Evolutionary conservation across 1,139 yeast genomes (phyloP).

Genomic region (Kurtzmaniella natalensis): DNA sequence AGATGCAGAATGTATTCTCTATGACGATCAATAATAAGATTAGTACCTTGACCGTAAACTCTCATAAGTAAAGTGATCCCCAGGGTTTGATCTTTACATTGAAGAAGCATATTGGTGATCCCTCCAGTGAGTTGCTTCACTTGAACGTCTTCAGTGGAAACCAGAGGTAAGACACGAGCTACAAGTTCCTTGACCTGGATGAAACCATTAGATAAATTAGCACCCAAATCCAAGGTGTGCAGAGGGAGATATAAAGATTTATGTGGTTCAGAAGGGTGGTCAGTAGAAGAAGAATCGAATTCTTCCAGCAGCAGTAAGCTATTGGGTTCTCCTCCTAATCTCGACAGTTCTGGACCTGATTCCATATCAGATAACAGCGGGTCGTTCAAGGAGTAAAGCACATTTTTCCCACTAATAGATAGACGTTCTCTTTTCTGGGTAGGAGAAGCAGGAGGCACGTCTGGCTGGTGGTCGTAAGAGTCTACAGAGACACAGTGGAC

Average conservation of each 20-base stretch:
- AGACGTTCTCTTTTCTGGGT: slow-evolving; percentile 6
- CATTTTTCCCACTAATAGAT: slow-evolving; percentile 29
- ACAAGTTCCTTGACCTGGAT: slow-evolving; percentile 31
- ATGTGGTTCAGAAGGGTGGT: slow-evolving; percentile 1
- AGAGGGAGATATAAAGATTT: slow-evolving; percentile 32
- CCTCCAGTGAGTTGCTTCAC: slow-evolving; percentile 63
- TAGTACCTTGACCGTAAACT: slow-evolving; percentile 75
- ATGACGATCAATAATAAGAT: slow-evolving; percentile 68
- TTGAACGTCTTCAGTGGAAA: slow-evolving; percentile 17
- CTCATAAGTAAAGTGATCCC: slow-evolving; percentile 53
- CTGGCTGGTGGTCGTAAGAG: slow-evolving; percentile 13
- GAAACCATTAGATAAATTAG: slow-evolving; percentile 26
- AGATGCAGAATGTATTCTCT: slow-evolving; percentile 72
- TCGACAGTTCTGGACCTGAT: slow-evolving; percentile 18
- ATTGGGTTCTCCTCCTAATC: too few species aligned
- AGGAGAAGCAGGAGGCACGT: slow-evolving; percentile 8
- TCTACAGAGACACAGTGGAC: slow-evolving; percentile 38
- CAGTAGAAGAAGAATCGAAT: background rate
- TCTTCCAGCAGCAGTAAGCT: background rate
- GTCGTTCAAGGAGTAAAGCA: slow-evolving; percentile 39
- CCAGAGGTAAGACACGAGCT: slow-evolving; percentile 28
- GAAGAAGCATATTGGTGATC: slow-evolving; percentile 68
- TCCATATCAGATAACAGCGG: slow-evolving; percentile 41
- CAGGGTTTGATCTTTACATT: slow-evolving; percentile 34
- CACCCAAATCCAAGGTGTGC: slow-evolving; percentile 29